Evolutionary conservation across 495 filamentous ascomycete genomes (phyloP), one percentile per base, ranked within the genome.

Genomic region (Recurvomyces mirabilis): DNA sequence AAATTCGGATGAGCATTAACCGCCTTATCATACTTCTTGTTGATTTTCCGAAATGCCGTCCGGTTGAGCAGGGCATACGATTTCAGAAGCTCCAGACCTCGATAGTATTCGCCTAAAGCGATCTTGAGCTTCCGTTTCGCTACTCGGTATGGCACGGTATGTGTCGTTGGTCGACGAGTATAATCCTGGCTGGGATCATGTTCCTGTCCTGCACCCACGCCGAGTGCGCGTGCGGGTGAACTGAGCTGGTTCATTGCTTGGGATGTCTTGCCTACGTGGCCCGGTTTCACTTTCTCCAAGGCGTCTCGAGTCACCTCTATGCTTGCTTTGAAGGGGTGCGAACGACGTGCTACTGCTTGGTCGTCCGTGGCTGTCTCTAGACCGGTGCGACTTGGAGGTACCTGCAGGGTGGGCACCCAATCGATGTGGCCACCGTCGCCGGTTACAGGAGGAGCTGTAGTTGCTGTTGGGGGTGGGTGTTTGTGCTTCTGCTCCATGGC

Each of bases 11-110:
- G 74, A 36, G 86, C 76, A 49, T 89, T 76, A 40, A 85, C 74
- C 5, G 78, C 74, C 62, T 96, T 96, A 66, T 98, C 88, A 54
- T 87, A 95, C 65, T 98, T 98, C 65, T 98, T 98, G 63, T 91
- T 96, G 57, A 98, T 87, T 60, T 98, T 98, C 6, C 88, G 82
- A 47, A 96, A 95, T 1, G 87, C 93, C 1, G 84, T 91, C 37
- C 82, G 72, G 56, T 98, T 98, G 12, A 94, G 66, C 15, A 87
- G 69, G 5, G 85, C 81, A 56, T 91, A 98, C 0, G 83, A 82
- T 63, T 94, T 94, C 17, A 98, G 63, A 14, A 96, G 70, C 59
- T 98, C 91, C 3, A 96, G 70, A 5, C 86, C 81, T 23, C 89
- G 78, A 59, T 98, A 94, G 56, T 82, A 94, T 61, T 96, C 91